phyloP scores from a whole-genome alignment of 1,139 yeast genomes.

The Pichia sp. region DNA sequence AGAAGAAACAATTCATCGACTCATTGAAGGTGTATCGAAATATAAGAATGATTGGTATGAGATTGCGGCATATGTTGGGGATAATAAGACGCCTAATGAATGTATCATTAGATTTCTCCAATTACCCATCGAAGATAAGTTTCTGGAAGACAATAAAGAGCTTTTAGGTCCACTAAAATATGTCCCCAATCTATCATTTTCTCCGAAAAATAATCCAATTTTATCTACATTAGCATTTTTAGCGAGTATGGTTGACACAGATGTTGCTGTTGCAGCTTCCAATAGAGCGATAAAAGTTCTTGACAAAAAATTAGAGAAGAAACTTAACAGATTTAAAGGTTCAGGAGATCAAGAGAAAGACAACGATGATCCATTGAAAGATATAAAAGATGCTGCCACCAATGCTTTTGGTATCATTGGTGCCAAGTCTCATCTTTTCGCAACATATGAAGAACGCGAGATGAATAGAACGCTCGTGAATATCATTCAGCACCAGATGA shows the following conservation, averaged over 20 bases:
- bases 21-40: constrained; percentile 57
- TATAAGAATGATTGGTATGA: constrained; percentile 67
- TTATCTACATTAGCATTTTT: constrained; percentile 83
- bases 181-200: constrained; percentile 77
- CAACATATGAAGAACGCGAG: constrained; percentile 75
- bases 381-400: constrained; percentile 42
- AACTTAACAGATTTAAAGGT: constrained; percentile 30
- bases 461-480: constrained; percentile 53
- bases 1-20: constrained; percentile 46
- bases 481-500: constrained; percentile 63
- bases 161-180: constrained; percentile 70
- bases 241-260: constrained; percentile 82
- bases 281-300: constrained; percentile 52
- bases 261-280: constrained; percentile 78
- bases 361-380: constrained; percentile 18
- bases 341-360: constrained; percentile 5
- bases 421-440: constrained; percentile 76
- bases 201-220: constrained; percentile 86
- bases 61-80: constrained; percentile 56
- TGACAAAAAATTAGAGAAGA: constrained; percentile 40
- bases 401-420: constrained; percentile 64
- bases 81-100: constrained; percentile 65
- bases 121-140: constrained; percentile 75
- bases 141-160: constrained; percentile 41
- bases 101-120: constrained; percentile 75